These are phyloP conservation scores for Psilocybe tampanensis DNA, from an alignment of 768 basidiomycete genomes.

Conservation along the genomic window DNA sequence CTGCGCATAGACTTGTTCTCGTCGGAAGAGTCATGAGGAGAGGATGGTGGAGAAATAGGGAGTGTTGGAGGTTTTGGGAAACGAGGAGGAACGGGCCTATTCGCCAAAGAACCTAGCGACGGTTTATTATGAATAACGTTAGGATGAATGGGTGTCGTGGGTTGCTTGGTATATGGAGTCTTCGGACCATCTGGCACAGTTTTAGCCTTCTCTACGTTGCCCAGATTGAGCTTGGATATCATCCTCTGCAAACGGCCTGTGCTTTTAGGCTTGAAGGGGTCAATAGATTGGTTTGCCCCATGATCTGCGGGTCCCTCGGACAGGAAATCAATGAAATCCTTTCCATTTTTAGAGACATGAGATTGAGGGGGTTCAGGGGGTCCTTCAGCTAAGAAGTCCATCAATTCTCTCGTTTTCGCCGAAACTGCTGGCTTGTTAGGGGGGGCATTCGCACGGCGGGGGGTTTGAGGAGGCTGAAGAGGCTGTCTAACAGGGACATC, in stretches of 20 bases:
- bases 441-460: slow-evolving; percentile 19
- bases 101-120: slow-evolving; percentile 50
- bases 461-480: slow-evolving; percentile 22
- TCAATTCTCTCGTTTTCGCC: slow-evolving; percentile 52
- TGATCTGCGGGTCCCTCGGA: slow-evolving; percentile 57
- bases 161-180: slow-evolving; percentile 17
- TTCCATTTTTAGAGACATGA: slow-evolving; percentile 46
- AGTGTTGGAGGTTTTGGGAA: slow-evolving; percentile 49
- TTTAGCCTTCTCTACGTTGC: slow-evolving; percentile 41
- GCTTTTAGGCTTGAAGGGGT: slow-evolving; percentile 49
- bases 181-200: slow-evolving; percentile 16
- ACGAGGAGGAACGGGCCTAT: slow-evolving; percentile 63
- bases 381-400: slow-evolving; percentile 57
- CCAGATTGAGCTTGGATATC: slow-evolving; percentile 75
- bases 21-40: slow-evolving; percentile 44
- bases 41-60: slow-evolving; percentile 50
- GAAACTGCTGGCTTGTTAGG: slow-evolving; percentile 32
- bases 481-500: slow-evolving; percentile 21
- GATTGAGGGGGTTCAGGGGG: slow-evolving; percentile 42
- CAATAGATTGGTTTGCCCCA: slow-evolving; percentile 33
- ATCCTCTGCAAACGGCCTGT: slow-evolving; percentile 75
- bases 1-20: slow-evolving; percentile 31
- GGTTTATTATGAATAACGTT: slow-evolving; percentile 26
- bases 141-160: slow-evolving; percentile 20
- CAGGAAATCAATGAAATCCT: slow-evolving; percentile 59